phyloP scores from a whole-genome alignment of 768 basidiomycete genomes.

The Exsudoporus frostii region DNA sequence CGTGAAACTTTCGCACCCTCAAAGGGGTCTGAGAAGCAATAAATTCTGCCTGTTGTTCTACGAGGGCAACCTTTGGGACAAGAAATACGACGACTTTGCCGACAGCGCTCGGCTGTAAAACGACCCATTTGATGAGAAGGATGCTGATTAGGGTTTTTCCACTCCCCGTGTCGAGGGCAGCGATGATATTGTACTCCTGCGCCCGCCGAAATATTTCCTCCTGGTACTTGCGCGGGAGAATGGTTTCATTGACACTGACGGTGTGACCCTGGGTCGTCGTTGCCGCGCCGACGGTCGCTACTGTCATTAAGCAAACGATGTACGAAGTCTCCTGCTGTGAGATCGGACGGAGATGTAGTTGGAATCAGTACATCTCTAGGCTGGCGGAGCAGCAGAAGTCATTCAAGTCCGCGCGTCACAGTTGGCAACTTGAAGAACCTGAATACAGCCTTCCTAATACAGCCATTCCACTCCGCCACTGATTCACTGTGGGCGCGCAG shows the following conservation, averaged over 20 bases:
- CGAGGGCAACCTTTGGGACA: conserved; percentile 82
- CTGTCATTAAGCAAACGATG: conserved; percentile 24
- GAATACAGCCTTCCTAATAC: conserved; percentile 33
- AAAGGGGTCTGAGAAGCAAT: conserved; percentile 62
- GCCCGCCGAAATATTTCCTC: conserved; percentile 56
- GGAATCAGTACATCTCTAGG: conserved; percentile 24
- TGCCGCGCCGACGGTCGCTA: conserved; percentile 13
- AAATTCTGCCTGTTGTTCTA: conserved; percentile 76
- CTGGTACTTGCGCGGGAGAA: conserved; percentile 51
- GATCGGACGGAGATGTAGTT: conserved; percentile 6
- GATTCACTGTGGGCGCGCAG: conserved; percentile 10
- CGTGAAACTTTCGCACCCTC: conserved; percentile 65
- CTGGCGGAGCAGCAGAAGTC: not conserved
- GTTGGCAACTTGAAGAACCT: not conserved
- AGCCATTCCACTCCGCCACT: not conserved
- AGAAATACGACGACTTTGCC: conserved; percentile 74
- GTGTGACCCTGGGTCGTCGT: conserved; percentile 26
- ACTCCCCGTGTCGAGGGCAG: conserved; percentile 56
- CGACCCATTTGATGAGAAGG: conserved; percentile 73
- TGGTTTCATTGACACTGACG: conserved; percentile 33
- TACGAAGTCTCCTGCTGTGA: conserved; percentile 9
- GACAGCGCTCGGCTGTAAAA: conserved; percentile 44
- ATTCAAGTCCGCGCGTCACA: conserved; percentile 29
- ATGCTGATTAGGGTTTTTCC: conserved; percentile 63
- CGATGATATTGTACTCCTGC: conserved; percentile 50